A percentile compares a stretch with the other conserved stretches of the same genome.
These are phyloP conservation scores for Mortierella alpina DNA, from an alignment of 192 early-diverging fungal species.

Conservation along the genomic window DNA sequence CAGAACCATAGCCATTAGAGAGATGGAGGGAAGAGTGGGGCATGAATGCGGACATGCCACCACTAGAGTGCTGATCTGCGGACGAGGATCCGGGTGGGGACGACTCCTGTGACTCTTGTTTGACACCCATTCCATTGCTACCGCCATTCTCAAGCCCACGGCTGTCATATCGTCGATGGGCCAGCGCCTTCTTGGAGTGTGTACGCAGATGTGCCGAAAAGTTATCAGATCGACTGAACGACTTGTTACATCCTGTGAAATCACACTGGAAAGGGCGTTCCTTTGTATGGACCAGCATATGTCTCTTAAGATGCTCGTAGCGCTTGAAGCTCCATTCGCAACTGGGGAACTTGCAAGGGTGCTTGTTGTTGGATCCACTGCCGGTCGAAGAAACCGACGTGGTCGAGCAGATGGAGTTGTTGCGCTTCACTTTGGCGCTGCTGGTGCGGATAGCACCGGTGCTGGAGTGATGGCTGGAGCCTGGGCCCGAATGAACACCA, in stretches of 20 bases:
- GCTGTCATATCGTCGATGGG: constrained; percentile 43
- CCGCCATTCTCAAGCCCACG: constrained; percentile 12
- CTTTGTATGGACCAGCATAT: constrained; percentile 82
- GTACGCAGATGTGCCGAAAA: constrained; percentile 80
- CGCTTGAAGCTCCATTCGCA: constrained; percentile 79
- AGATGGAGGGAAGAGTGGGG: constrained; percentile 40
- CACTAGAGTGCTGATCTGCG: constrained; percentile 1
- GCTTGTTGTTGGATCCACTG: constrained; percentile 56
- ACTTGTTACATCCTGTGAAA: constrained; percentile 80
- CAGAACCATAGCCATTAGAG: constrained; percentile 21
- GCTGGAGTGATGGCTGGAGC: constrained; percentile 13
- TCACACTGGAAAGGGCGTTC: constrained; percentile 77
- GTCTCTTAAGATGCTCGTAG: constrained; percentile 84
- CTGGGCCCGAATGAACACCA: constrained; percentile 7
- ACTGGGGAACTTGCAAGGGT: constrained; percentile 61
- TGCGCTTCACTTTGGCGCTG: constrained; percentile 51
- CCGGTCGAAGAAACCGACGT: constrained; percentile 52
- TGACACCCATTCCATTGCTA: constrained; percentile 3
- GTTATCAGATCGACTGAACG: constrained; percentile 82
- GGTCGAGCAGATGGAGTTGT: constrained; percentile 58
- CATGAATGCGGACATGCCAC: constrained; percentile 35
- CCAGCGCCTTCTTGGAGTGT: constrained; percentile 73
- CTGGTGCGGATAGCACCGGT: constrained; percentile 38
- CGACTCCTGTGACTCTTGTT: constrained; percentile 44
- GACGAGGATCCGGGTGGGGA: not conserved